Evolutionary conservation across 2,329 filamentous ascomycete genomes (phyloP).

Genomic region (Cordyceps farinosa): DNA sequence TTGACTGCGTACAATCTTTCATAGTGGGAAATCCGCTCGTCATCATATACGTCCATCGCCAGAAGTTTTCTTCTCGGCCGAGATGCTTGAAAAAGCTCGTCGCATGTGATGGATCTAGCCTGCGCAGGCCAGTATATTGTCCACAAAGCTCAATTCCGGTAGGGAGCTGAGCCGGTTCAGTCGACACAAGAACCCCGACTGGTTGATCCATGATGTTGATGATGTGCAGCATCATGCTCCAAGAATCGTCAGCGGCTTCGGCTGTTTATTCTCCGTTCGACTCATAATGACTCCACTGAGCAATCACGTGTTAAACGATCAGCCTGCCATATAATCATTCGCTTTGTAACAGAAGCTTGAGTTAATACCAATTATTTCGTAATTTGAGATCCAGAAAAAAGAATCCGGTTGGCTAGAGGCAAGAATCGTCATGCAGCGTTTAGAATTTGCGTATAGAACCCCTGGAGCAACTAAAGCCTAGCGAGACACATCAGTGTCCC

Average conservation of each 20-base stretch:
- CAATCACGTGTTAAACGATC: background rate
- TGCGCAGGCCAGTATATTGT: slow-evolving; percentile 30
- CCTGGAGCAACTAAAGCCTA: no score
- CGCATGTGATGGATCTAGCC: slow-evolving; percentile 27
- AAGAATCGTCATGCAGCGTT: no score
- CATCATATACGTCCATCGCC: slow-evolving; percentile 35
- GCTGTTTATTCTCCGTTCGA: background rate
- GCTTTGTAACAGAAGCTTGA: background rate
- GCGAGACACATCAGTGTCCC: background rate
- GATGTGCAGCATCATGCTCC: background rate
- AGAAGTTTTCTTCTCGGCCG: slow-evolving; percentile 29
- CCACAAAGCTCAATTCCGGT: slow-evolving; percentile 26
- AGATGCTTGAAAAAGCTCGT: slow-evolving; percentile 31
- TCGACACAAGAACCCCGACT: background rate
- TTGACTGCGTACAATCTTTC: slow-evolving; percentile 21
- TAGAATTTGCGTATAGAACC: no score
- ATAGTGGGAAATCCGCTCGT: slow-evolving; percentile 23
- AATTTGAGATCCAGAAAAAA: no score
- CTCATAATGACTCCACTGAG: slow-evolving; percentile 15
- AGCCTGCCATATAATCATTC: background rate
- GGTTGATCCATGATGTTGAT: slow-evolving; percentile 11
- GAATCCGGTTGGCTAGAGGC: no score
- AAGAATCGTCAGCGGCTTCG: background rate
- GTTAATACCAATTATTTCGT: no score
- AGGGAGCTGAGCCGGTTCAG: background rate